Conservation (phyloP, 768 basidiomycete species). For the Austroboletus eburneus region DNA sequence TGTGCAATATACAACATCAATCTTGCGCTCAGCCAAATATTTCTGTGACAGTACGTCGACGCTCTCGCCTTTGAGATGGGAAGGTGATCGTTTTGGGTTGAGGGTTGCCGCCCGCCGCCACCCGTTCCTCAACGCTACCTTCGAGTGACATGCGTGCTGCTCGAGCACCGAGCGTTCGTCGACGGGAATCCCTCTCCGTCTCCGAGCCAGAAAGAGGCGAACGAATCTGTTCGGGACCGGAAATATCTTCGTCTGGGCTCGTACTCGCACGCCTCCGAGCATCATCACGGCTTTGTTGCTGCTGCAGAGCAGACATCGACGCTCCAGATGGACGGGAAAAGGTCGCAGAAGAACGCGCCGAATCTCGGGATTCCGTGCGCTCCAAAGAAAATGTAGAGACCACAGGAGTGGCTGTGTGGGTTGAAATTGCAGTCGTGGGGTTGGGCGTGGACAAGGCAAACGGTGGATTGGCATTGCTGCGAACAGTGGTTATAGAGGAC, state of each 20-base stretch:
- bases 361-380: conserved; percentile 47
- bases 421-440: conserved; percentile 63
- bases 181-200: conserved; percentile 44
- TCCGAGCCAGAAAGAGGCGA: conserved; percentile 43
- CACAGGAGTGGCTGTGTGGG: conserved; percentile 51
- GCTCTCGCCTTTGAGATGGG: conserved; percentile 34
- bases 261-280: conserved; percentile 33
- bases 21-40: conserved; percentile 34
- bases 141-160: conserved; percentile 47
- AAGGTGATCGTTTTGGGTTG: conserved; percentile 36
- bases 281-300: conserved; percentile 41
- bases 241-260: conserved; percentile 22
- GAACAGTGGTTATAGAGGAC: conserved; percentile 43
- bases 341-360: conserved; percentile 46
- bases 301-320: conserved; percentile 52
- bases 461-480: conserved; percentile 37
- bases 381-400: conserved; percentile 30
- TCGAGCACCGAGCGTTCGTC: conserved; percentile 35
- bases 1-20: conserved; percentile 10
- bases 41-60: conserved; percentile 50
- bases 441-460: conserved; percentile 51
- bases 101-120: conserved; percentile 29
- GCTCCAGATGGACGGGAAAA: conserved; percentile 62
- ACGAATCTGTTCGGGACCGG: conserved; percentile 22
- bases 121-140: conserved; percentile 25